phyloP scores from a whole-genome alignment of 2,329 filamentous ascomycete genomes.

The Chrysosporium queenslandicum region DNA sequence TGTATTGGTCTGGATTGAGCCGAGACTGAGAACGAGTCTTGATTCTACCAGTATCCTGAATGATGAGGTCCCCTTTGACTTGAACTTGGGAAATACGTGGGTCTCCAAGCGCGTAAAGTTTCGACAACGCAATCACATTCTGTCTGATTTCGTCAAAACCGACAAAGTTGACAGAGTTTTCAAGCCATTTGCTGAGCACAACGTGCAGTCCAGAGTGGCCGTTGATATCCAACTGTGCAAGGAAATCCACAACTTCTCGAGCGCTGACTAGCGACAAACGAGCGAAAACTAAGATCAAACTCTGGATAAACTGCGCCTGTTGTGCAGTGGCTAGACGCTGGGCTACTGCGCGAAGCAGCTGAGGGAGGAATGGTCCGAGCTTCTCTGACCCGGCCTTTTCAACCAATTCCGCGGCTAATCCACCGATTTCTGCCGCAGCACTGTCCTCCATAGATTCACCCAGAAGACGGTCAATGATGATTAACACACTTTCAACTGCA shows the following conservation, averaged over 20 bases:
- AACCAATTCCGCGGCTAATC: conserved; percentile 84
- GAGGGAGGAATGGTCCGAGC: conserved; percentile 78
- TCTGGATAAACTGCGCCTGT: conserved; percentile 86
- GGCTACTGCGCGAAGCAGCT: conserved; percentile 81
- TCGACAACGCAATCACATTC: conserved; percentile 89
- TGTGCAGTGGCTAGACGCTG: conserved; percentile 71
- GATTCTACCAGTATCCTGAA: conserved; percentile 68
- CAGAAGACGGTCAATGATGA: conserved; percentile 85
- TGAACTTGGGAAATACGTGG: conserved; percentile 64
- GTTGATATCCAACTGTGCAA: conserved; percentile 71
- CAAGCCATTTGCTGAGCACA: conserved; percentile 88
- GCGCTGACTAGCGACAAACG: conserved; percentile 76
- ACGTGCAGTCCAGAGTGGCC: conserved; percentile 70
- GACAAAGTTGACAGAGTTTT: conserved; percentile 95
- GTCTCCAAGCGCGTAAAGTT: conserved; percentile 80
- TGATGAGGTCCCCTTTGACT: conserved; percentile 86
- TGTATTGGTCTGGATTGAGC: conserved; percentile 82
- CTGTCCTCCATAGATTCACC: conserved; percentile 79
- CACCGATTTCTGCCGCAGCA: conserved; percentile 89
- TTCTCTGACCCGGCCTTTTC: conserved; percentile 89
- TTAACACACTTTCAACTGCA: conserved; percentile 77
- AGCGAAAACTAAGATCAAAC: conserved; percentile 88
- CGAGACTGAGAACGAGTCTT: conserved; percentile 88
- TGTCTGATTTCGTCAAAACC: conserved; percentile 95
- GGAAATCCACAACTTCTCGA: conserved; percentile 81